Evolutionary conservation across 2,329 filamentous ascomycete genomes (phyloP), one percentile per base, ranked within the genome.

Genomic region (Cordyceps javanica): DNA sequence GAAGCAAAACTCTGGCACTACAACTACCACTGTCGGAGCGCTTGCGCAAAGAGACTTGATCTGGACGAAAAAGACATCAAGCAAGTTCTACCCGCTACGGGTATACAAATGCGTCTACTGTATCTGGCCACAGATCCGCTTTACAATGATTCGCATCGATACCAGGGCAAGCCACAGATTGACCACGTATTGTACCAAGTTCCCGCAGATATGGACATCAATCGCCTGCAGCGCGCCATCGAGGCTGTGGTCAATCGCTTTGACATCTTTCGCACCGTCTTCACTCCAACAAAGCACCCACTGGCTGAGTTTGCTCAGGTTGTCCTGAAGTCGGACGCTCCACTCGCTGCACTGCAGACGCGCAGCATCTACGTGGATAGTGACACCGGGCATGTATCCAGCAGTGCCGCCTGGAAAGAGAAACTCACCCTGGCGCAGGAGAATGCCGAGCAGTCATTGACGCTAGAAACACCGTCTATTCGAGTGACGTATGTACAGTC

Each of bases 261-360:
- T 19, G 57, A 59, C 14, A 53, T 45, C 30, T 60, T 59, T 26
- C 59, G 59, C n/a, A 56, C 59, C n/a, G 45, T 60, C 16, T 60
- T 60, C 34, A 32, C 39, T 2, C 51, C 30, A 5, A 28, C 42
- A 7, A n/a, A 45, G 21, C 59, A 60, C 46, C 59, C 59, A 19
- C 42, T 60, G 13, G 57, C 59, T 4, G 38, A 50, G 7, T 60
- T 34, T n/a, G 56, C 59, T 5, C 57, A 59, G 25, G 53, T 50
- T 1, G 34, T 60, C 1, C 30, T 60, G 16, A 28, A 30, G 19
- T 28, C 5, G 5, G 39, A 32, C n/a, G 16, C 41, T 19, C 53
- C 46, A 10, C 34, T 30, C 32, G 54, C 44, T 3, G 36, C 42
- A n/a, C 42, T 50, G 6, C 54, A 49, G 39, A 42, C 48, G 25